Percentiles rank a stretch among this genome's conserved stretches.
phyloP scores from a whole-genome alignment of 202 grass and related monocot species.

The Panicum hallii region DNA sequence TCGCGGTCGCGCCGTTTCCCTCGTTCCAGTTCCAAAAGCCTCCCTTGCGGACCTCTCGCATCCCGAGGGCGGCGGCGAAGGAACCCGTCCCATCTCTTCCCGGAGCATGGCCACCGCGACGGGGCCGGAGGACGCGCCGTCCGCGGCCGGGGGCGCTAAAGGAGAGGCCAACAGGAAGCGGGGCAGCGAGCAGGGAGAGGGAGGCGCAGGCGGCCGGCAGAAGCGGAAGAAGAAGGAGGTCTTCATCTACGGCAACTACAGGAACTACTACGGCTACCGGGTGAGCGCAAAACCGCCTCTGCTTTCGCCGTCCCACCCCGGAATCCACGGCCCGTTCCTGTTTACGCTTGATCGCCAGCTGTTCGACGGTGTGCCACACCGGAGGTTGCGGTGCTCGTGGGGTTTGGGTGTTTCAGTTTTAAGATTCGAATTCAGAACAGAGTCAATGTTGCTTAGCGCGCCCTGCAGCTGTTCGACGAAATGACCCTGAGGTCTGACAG shows the following conservation, averaged over 20 bases:
- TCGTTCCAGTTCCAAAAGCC: not conserved
- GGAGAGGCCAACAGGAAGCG: constrained; percentile 26
- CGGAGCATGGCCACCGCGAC: constrained; percentile 30
- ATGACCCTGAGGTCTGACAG: not conserved
- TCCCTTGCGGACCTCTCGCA: not conserved
- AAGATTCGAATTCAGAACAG: too few species aligned
- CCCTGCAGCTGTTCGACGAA: constrained; percentile 9
- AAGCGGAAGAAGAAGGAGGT: constrained; percentile 78
- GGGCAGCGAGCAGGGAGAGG: not conserved
- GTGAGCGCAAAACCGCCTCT: constrained; percentile 42
- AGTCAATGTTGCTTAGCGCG: not conserved
- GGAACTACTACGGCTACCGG: constrained; percentile 91
- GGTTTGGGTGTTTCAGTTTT: not conserved
- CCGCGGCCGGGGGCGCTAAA: constrained; percentile 2
- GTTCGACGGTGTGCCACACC: constrained; percentile 1
- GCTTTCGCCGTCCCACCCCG: not conserved
- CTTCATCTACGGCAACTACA: constrained; percentile 97
- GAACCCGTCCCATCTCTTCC: not conserved
- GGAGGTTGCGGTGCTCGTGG: not conserved
- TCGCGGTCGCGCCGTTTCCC: not conserved
- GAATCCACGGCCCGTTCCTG: not conserved
- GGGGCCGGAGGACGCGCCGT: constrained; percentile 12
- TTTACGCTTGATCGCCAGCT: not conserved
- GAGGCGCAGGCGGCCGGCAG: constrained; percentile 26
- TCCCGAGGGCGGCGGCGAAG: too few species aligned